Percentiles rank a stretch among this genome's conserved stretches.
Conservation (phyloP, 2,329 filamentous ascomycete genomes). For the Aurifilum marmelostoma region DNA sequence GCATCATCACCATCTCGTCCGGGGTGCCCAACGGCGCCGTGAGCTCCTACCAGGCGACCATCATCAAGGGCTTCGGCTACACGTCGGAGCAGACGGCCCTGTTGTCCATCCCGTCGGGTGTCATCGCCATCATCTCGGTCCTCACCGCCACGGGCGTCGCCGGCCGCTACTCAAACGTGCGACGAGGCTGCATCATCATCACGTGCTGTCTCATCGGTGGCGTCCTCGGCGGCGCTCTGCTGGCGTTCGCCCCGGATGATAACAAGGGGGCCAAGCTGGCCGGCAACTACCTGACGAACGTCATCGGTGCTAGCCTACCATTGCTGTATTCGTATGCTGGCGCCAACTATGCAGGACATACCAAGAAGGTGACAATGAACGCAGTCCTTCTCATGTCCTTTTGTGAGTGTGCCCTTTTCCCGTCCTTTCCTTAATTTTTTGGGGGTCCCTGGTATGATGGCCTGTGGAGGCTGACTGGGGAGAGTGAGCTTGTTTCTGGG, state of each 20-base stretch:
- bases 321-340: slow-evolving; percentile 42
- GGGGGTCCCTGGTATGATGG: neutral
- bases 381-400: slow-evolving; percentile 43
- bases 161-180: slow-evolving; percentile 22
- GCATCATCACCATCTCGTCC: slow-evolving; percentile 28
- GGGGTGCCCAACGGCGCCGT: slow-evolving; percentile 33
- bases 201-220: slow-evolving; percentile 37
- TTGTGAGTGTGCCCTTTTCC: slow-evolving; percentile 31
- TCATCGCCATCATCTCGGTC: slow-evolving; percentile 37
- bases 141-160: slow-evolving; percentile 25
- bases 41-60: slow-evolving; percentile 29
- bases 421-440: too few relatives aligned
- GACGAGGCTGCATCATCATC: slow-evolving; percentile 31
- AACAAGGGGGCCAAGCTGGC: slow-evolving; percentile 42
- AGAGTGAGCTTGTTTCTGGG: slow-evolving; percentile 14
- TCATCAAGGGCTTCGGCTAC: slow-evolving; percentile 33
- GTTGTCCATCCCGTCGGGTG: slow-evolving; percentile 42
- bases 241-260: slow-evolving; percentile 38
- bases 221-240: slow-evolving; percentile 43
- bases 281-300: slow-evolving; percentile 45
- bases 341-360: slow-evolving; percentile 40
- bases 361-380: slow-evolving; percentile 43
- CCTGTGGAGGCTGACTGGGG: too few relatives aligned
- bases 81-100: slow-evolving; percentile 35
- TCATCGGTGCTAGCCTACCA: slow-evolving; percentile 42